Evolutionary conservation across 768 basidiomycete genomes (phyloP), one percentile per base, ranked within the genome.

Genomic region (Cantharellus cinnabarinus): DNA sequence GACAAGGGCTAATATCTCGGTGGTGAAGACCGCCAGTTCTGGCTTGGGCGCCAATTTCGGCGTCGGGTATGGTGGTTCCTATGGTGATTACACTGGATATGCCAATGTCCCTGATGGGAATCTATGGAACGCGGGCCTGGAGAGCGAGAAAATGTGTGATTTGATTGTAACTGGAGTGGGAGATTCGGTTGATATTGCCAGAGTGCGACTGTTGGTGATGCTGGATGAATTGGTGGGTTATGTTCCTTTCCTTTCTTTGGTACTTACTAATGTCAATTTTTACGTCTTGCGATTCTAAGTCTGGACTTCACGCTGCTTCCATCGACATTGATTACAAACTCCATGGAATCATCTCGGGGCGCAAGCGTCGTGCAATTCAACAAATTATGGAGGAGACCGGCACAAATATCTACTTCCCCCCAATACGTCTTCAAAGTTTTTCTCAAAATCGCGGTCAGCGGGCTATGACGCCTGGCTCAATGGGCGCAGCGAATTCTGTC

Each of bases 291-390:
- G 7, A 4, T n/a, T 3, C 4, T 65, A 58, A 68, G 65, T 54
- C 66, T 60, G 93, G 93, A 20, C 73, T 98, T 5, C 89, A 95
- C 66, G 79, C 89, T 5, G 94, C 97, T 68, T 70, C 79, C 39
- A 85, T 86, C 71, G 93, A 97, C 70, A 87, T 99, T 64, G 94
- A 97, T 69, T 86, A 88, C 70, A 93, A 94, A 67, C 72, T 98
- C 2, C 93, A 95, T 69, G 79, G 83, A 44, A 89, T 95, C 68
- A 77, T 95, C 62, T 87, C 89, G 20, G 89, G 88, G 42, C 81
- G 89, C 60, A 94, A 94, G 70, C 84, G 93, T 53, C 75, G 76
- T 61, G 77, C 83, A 40, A 74, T 99, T 41, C 94, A 98, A 69
- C 76, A 83, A 4, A 94, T 99, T 56, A 89, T 94, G 68, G 90